Percentiles rank a stretch among this genome's conserved stretches.
These are phyloP conservation scores for Fusarium staphyleae DNA, from an alignment of 2,329 filamentous ascomycete species.

Conservation along the genomic window DNA sequence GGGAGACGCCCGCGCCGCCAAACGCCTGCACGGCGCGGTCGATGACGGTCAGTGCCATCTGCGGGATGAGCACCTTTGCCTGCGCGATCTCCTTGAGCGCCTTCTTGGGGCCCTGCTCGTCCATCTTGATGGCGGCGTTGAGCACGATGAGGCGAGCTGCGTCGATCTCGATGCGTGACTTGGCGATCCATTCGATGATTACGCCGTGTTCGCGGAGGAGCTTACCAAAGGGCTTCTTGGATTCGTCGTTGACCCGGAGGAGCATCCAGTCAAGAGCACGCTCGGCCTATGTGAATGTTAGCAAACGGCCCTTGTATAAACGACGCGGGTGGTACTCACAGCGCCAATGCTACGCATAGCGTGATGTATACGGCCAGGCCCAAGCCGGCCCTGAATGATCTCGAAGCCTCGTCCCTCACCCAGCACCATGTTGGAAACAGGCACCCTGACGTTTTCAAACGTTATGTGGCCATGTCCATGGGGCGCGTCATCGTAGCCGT, in stretches of 20 bases:
- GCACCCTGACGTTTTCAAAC: constrained; percentile 90
- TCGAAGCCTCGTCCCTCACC: constrained; percentile 96
- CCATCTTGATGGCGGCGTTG: constrained; percentile 95
- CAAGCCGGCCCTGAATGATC: constrained; percentile 96
- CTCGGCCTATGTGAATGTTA: constrained; percentile 66
- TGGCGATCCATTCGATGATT: constrained; percentile 93
- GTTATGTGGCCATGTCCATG: constrained; percentile 94
- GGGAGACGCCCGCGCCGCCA: constrained; percentile 87
- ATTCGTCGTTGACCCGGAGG: constrained; percentile 89
- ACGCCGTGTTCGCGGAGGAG: constrained; percentile 87
- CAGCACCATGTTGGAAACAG: constrained; percentile 82
- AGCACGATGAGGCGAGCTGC: constrained; percentile 87
- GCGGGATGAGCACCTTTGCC: constrained; percentile 90
- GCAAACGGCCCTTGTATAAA: background rate
- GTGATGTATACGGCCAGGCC: constrained; percentile 96
- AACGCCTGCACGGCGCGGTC: constrained; percentile 94
- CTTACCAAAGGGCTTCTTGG: constrained; percentile 91
- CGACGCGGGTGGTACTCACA: constrained; percentile 51
- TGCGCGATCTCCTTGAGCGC: constrained; percentile 93
- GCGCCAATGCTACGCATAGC: constrained; percentile 95
- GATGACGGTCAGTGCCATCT: constrained; percentile 83
- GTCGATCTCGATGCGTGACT: constrained; percentile 92
- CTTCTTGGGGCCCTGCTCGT: constrained; percentile 85
- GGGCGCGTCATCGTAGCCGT: constrained; percentile 97
- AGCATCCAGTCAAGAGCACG: constrained; percentile 94